Conservation (phyloP, 306 rosid genomes). For the Rosa chinensis region DNA sequence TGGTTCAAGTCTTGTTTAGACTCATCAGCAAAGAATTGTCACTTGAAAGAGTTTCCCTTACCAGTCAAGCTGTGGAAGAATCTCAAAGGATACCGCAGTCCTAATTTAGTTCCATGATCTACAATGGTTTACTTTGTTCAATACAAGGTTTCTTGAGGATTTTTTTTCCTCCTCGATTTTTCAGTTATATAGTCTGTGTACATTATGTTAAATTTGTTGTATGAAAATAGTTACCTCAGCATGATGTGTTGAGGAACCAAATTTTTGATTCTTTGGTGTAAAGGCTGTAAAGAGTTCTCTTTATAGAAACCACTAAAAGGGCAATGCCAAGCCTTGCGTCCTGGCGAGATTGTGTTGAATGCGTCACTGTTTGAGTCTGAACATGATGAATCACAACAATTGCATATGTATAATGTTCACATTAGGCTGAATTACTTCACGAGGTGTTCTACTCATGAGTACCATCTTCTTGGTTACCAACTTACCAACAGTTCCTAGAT, state of each 20-base stretch:
- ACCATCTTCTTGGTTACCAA: background rate
- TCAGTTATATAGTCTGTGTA: slow-evolving; percentile 33
- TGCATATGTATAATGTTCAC: background rate
- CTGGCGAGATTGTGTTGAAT: background rate
- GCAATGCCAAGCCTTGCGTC: background rate
- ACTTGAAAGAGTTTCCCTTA: slow-evolving; percentile 53
- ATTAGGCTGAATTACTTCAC: background rate
- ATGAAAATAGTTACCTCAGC: background rate
- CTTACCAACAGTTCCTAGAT: no score
- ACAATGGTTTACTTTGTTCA: background rate
- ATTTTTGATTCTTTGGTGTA: slow-evolving; percentile 10
- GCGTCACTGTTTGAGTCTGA: background rate
- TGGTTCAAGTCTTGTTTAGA: slow-evolving; percentile 63
- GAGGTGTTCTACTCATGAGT: background rate
- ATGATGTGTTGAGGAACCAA: background rate
- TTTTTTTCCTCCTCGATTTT: background rate
- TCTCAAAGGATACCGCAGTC: slow-evolving; percentile 27
- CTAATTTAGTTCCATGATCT: slow-evolving; percentile 5
- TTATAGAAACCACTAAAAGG: background rate
- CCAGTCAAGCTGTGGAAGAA: slow-evolving; percentile 35
- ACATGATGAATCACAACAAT: background rate
- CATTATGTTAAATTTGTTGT: slow-evolving; percentile 25
- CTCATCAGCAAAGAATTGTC: slow-evolving; percentile 62
- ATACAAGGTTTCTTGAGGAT: slow-evolving; percentile 17
- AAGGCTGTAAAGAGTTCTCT: background rate